A percentile compares a stretch with the other conserved stretches of the same genome.
phyloP scores from a whole-genome alignment of 257 asterid species.

The Solanum bulbocastanum region DNA sequence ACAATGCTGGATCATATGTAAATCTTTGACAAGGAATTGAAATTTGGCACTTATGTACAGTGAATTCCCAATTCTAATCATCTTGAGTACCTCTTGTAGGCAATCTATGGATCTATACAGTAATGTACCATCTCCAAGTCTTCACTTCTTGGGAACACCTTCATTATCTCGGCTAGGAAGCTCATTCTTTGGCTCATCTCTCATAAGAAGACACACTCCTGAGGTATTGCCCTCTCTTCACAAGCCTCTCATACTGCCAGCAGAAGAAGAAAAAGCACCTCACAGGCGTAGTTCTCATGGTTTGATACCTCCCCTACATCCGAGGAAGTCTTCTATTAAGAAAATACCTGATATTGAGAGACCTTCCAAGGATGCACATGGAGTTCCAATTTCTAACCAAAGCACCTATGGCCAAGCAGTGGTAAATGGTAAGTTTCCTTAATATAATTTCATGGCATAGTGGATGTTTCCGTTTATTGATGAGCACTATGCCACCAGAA shows the following conservation, averaged over 20 bases:
- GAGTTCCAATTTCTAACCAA: conserved; percentile 36
- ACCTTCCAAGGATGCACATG: conserved; percentile 48
- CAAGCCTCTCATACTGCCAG: conserved; percentile 57
- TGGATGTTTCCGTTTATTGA: neutral
- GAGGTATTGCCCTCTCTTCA: conserved; percentile 63
- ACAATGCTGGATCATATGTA: neutral
- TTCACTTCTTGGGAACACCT: conserved; percentile 71
- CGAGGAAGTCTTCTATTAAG: conserved; percentile 40
- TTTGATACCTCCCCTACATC: conserved; percentile 50
- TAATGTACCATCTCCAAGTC: conserved; percentile 84
- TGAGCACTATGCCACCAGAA: neutral
- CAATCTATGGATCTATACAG: conserved; percentile 85
- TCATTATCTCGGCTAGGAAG: conserved; percentile 57
- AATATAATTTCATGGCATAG: neutral
- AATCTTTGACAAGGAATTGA: neutral
- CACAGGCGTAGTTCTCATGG: conserved; percentile 63
- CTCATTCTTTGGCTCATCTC: conserved; percentile 64
- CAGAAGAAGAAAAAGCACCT: conserved; percentile 30
- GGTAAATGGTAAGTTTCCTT: conserved; percentile 45
- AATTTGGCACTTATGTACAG: neutral
- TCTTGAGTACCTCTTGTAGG: conserved; percentile 36
- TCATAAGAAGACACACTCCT: conserved; percentile 67
- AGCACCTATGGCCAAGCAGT: conserved; percentile 83
- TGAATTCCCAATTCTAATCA: neutral
- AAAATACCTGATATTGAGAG: conserved; percentile 35